Base-by-base conservation (phyloP, 2,329 filamentous ascomycete species). In the Talaromyces sp. region DNA sequence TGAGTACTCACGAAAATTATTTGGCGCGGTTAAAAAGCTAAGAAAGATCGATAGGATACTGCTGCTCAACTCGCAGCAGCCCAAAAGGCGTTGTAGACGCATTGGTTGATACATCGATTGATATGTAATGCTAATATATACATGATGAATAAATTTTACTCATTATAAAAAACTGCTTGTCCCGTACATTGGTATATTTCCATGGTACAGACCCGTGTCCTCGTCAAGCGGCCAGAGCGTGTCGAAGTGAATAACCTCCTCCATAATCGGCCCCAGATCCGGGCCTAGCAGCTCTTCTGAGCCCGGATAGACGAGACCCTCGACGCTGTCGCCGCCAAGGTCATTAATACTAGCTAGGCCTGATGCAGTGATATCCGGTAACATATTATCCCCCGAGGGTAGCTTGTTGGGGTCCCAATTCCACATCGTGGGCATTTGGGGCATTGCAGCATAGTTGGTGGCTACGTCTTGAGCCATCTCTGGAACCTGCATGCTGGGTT, bases 171-270 rank as follows among this genome's bases (percentile, higher is more conserved):
- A 65, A 40, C 56, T 60, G 54, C 57, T 63, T 16, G 57, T 63
- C 18, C 63, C 63, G 42, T 65, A 65, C 63, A 65, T 63, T n/a
- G 61, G 61, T 59, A 65, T 63, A 52, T 65, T 60, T 36, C 63
- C 61, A 31, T 61, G 62, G 31, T 60, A 63, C 12, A 65, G 40
- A 12, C 58, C 63, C 30, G 63, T 58, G 34, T 63, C 61, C 52
- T 63, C 58, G 44, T 65, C 61, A 5, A 65, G 54, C 9, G 63
- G 63, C 63, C 63, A 65, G n/a, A 65, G 53, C 52, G 56, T 62
- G 23, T 65, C 63, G 28, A 65, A 65, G 50, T 65, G 63, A 51
- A 65, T 65, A 12, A 65, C 59, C 31, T 65, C 63, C 34, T 65
- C 63, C 28, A 63, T 42, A 30, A 65, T 53, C 27, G 61, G 55